These are phyloP conservation scores for Umbelopsis ramanniana DNA, from an alignment of 192 early-diverging fungal genomes.

Conservation along the genomic window DNA sequence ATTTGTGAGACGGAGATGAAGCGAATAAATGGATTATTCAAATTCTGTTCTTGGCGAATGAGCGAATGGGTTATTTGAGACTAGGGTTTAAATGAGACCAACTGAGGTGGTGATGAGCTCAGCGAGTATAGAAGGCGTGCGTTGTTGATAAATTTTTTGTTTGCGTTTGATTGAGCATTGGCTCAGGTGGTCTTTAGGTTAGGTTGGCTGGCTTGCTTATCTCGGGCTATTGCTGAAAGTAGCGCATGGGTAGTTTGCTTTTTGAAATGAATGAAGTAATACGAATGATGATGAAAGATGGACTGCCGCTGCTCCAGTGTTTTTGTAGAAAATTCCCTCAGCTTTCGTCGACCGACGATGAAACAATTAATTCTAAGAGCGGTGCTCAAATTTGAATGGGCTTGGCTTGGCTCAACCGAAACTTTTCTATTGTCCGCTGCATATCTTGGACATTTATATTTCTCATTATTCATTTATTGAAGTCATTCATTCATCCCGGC, in stretches of 20 bases:
- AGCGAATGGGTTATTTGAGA: too few relatives aligned
- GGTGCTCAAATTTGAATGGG: too few relatives aligned
- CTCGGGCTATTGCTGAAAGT: not conserved
- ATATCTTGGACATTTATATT: not conserved
- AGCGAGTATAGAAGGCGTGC: not conserved
- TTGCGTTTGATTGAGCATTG: not conserved
- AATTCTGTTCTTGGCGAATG: too few relatives aligned
- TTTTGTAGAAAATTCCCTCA: not conserved
- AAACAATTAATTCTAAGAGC: not conserved
- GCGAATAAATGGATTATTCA: too few relatives aligned
- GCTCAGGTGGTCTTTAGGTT: not conserved
- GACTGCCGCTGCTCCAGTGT: not conserved
- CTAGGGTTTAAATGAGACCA: too few relatives aligned
- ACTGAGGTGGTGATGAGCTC: not conserved
- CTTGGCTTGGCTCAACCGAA: too few relatives aligned
- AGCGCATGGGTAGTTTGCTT: not conserved
- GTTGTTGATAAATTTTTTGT: not conserved
- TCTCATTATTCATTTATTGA: not conserved
- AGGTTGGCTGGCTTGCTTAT: not conserved
- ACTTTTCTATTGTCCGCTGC: not conserved
- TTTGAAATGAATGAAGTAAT: not conserved
- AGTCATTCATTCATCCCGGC: conserved; percentile 13
- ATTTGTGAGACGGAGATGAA: not conserved
- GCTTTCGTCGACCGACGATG: not conserved
- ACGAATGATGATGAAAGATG: not conserved